phyloP scores from a whole-genome alignment of 1,284 basidiomycete species.

The Mrakiaceae sp. region DNA sequence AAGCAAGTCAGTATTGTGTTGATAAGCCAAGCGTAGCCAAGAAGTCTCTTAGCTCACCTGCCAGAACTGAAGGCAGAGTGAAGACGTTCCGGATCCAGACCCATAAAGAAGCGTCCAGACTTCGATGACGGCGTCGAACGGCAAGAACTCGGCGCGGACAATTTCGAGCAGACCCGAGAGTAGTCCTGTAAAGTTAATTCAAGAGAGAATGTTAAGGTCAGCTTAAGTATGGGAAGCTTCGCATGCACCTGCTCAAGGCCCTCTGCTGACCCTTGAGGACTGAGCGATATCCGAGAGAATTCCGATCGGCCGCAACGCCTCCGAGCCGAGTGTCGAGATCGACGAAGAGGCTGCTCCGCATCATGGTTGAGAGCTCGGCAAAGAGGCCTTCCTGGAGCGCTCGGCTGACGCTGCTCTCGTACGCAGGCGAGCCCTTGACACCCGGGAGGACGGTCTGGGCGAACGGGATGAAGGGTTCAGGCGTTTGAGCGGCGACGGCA shows the following conservation, averaged over 20 bases:
- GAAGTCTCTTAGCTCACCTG: neutral
- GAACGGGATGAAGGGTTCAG: constrained; percentile 5
- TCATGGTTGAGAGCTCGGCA: neutral
- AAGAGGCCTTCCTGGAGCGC: neutral
- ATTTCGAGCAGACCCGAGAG: neutral
- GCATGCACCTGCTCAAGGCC: no score
- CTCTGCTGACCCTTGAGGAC: constrained; percentile 7
- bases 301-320: neutral
- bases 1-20: neutral
- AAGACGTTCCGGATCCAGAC: neutral
- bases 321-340: neutral
- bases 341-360: constrained; percentile 1
- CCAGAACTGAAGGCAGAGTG: constrained; percentile 2
- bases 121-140: constrained; percentile 5
- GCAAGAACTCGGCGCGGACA: constrained; percentile 5
- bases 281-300: neutral
- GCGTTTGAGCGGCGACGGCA: neutral
- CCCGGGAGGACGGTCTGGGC: constrained; percentile 1
- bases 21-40: neutral
- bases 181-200: neutral
- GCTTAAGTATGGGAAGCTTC: no score
- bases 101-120: constrained; percentile 1
- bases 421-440: neutral
- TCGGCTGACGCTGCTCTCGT: neutral
- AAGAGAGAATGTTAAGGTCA: no score